Conservation (phyloP, 805 yeast genomes). For the Ogataea sp. region DNA sequence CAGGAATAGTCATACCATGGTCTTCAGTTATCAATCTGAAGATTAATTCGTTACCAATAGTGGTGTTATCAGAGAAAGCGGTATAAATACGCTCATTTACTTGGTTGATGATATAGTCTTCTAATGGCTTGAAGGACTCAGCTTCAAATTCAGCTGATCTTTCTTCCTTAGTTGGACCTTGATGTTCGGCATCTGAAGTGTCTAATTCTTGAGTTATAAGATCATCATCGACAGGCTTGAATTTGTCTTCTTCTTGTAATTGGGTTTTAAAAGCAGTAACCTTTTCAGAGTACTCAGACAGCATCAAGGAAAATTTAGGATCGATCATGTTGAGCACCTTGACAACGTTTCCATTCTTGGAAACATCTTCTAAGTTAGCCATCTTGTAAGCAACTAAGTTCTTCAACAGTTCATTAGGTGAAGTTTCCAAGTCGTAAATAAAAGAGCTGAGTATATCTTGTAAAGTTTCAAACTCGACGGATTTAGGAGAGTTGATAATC, state of each 20-base stretch:
- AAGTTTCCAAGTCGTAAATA: neutral
- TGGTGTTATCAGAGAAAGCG: constrained; percentile 15
- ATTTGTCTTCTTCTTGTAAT: no score
- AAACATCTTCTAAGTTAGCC: neutral
- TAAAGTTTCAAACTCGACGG: neutral
- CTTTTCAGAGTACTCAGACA: neutral
- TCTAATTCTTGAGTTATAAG: neutral
- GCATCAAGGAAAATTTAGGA: neutral
- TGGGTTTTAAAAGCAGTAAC: neutral
- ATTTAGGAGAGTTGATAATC: constrained; percentile 6
- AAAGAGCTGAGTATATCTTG: neutral
- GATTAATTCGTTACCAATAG: constrained; percentile 14
- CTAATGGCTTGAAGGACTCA: neutral
- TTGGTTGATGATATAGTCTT: neutral
- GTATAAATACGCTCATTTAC: constrained; percentile 9
- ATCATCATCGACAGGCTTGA: neutral
- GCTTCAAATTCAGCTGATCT: neutral
- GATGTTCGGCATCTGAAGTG: neutral
- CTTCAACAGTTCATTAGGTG: neutral
- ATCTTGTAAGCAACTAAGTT: neutral
- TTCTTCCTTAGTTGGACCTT: neutral
- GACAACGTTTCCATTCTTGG: neutral
- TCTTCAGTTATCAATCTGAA: constrained; percentile 6
- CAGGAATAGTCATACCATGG: neutral
- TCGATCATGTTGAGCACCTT: neutral